Conservation (phyloP, 2,329 filamentous ascomycete species). For the Fusarium sp. region DNA sequence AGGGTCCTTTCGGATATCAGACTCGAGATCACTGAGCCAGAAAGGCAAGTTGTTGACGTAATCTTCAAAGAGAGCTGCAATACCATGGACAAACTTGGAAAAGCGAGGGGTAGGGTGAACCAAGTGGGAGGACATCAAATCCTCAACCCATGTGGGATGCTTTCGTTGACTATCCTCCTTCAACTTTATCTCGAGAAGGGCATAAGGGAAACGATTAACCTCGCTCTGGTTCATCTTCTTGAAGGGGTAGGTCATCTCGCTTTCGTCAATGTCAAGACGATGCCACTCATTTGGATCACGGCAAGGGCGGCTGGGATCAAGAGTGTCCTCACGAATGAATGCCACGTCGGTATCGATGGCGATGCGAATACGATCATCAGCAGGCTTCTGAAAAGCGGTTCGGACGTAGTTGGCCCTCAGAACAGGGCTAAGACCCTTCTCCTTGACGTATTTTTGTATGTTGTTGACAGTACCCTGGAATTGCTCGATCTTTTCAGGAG, state of each 20-base stretch:
- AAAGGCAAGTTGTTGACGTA: slow-evolving; percentile 96
- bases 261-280: slow-evolving; percentile 85
- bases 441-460: slow-evolving; percentile 82
- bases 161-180: slow-evolving; percentile 72
- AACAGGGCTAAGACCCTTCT: slow-evolving; percentile 82
- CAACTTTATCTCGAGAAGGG: slow-evolving; percentile 92
- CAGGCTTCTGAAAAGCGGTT: slow-evolving; percentile 95
- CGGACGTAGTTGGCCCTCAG: slow-evolving; percentile 92
- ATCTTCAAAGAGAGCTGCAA: slow-evolving; percentile 92
- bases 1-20: slow-evolving; percentile 92
- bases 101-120: slow-evolving; percentile 90
- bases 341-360: slow-evolving; percentile 93
- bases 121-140: slow-evolving; percentile 91
- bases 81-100: slow-evolving; percentile 96
- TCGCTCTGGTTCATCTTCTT: slow-evolving; percentile 88
- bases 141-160: slow-evolving; percentile 85
- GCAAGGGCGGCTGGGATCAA: slow-evolving; percentile 87
- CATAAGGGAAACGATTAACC: slow-evolving; percentile 88
- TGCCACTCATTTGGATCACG: slow-evolving; percentile 92
- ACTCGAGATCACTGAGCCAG: slow-evolving; percentile 92
- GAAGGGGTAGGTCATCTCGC: slow-evolving; percentile 87
- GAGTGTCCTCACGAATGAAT: slow-evolving; percentile 80
- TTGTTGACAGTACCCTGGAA: slow-evolving; percentile 78
- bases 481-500: slow-evolving; percentile 70
- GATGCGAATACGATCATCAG: slow-evolving; percentile 88